Evolutionary conservation across 352 stramenopile genomes (phyloP), one percentile per base, ranked within the genome.

Genomic region (Pythium apleroticum): DNA sequence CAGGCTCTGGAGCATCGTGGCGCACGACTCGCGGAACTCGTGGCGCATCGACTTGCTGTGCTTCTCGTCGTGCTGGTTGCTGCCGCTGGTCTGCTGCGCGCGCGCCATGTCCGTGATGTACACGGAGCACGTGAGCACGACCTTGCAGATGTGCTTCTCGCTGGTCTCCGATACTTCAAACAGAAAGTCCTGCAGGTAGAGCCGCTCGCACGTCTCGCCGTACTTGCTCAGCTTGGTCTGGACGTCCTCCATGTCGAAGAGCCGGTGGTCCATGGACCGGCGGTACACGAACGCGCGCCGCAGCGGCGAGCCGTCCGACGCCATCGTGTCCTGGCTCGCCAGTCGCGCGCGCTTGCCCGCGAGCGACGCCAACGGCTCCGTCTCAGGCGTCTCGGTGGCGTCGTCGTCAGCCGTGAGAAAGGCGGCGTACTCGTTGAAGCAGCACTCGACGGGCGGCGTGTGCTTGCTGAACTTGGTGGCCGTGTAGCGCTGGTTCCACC

Each of bases 121-220:
- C 52, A 83, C 79, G 1, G 70, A 76, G 41, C 75, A 84, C 31
- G 81, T 88, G n/a, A 93, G 58, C 39, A 93, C 68, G 52, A 93
- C 54, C 65, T 88, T 91, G 67, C 81, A 91, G 8, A 86, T 71
- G 64, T 83, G 43, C 11, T 63, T 63, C 30, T 93, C 82, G 17
- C 69, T 67, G 52, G 80, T 87, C 68, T 91, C 81, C 6, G 73
- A 59, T 27, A 91, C 74, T 31, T 93, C 81, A 52, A 82, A 85
- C n/a, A 93, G 66, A 70, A 78, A 88, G 56, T 93, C 82, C 19
- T 81, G 78, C 49, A 91, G 71, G 53, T 79, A 88, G 46, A 90
- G 76, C 30, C 73, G 71, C 63, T 78, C 60, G 37, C 74, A 80
- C 2, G n/a, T 39, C 24, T 78, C 73, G 56, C 76, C 74, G 43